These are phyloP conservation scores for Miscanthus lutarioriparius DNA, from an alignment of 176 grass and related monocot species.

Conservation along the genomic window DNA sequence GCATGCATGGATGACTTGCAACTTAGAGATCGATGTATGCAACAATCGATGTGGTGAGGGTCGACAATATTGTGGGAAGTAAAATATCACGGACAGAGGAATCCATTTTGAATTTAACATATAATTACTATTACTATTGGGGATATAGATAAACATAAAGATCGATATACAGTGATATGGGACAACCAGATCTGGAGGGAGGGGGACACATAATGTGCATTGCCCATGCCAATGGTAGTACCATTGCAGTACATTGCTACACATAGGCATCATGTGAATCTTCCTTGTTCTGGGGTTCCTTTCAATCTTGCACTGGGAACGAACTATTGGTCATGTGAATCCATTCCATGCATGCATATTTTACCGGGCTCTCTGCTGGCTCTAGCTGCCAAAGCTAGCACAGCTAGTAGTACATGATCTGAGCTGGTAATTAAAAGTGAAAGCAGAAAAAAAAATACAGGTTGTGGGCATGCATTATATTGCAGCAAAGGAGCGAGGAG, in stretches of 20 bases:
- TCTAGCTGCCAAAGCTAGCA: not conserved
- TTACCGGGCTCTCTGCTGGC: not conserved
- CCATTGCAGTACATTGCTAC: not conserved
- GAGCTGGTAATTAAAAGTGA: slow-evolving; percentile 29
- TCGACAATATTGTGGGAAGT: too few species aligned
- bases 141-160: too few species aligned
- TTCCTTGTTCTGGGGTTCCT: not conserved
- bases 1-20: too few species aligned
- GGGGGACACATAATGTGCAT: not conserved
- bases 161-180: too few species aligned
- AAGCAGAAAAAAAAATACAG: not conserved
- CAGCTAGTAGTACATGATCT: not conserved
- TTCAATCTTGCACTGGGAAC: too few species aligned
- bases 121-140: too few species aligned
- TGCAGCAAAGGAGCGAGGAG: not conserved
- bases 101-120: too few species aligned
- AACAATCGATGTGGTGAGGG: too few species aligned
- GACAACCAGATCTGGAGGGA: too few species aligned
- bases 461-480: not conserved
- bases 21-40: too few species aligned
- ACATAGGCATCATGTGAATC: not conserved
- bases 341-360: not conserved
- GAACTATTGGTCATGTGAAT: not conserved
- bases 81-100: too few species aligned
- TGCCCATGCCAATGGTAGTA: not conserved